phyloP scores from a whole-genome alignment of 129 eudicot genomes.

The Artemisia tridentata region DNA sequence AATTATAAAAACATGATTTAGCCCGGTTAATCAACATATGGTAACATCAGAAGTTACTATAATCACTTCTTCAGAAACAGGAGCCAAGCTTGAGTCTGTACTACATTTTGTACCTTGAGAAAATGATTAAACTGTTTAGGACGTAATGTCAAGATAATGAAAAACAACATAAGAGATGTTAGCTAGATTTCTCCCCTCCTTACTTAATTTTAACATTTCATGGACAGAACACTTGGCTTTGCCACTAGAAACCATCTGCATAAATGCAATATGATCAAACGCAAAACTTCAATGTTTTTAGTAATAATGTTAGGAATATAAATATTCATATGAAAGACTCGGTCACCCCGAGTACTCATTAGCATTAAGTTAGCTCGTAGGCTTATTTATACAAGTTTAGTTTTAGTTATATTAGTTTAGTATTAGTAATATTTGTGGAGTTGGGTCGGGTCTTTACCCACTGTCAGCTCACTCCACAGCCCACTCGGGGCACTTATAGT shows the following conservation, averaged over 20 bases:
- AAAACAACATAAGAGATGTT: background rate
- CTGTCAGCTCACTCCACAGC: too few species aligned
- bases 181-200: slow-evolving; percentile 31
- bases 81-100: slow-evolving; percentile 46
- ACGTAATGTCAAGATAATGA: background rate
- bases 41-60: background rate
- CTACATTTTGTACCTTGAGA: slow-evolving; percentile 34
- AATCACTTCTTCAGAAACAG: slow-evolving; percentile 57
- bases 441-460: too few species aligned
- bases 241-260: slow-evolving; percentile 50
- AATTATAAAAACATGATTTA: background rate
- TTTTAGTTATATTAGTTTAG: too few species aligned
- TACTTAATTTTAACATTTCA: slow-evolving; percentile 28
- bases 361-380: too few species aligned
- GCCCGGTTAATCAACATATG: slow-evolving; percentile 3
- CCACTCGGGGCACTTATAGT: too few species aligned
- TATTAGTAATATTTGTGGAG: too few species aligned
- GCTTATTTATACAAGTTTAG: too few species aligned
- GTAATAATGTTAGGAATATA: too few species aligned
- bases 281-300: background rate
- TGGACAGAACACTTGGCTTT: slow-evolving; percentile 47
- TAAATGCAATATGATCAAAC: background rate
- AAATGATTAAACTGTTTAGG: background rate
- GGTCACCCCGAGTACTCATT: too few species aligned
- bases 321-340: too few species aligned